Conservation (phyloP, 768 basidiomycete genomes). For the Boletus rubescentipes region DNA sequence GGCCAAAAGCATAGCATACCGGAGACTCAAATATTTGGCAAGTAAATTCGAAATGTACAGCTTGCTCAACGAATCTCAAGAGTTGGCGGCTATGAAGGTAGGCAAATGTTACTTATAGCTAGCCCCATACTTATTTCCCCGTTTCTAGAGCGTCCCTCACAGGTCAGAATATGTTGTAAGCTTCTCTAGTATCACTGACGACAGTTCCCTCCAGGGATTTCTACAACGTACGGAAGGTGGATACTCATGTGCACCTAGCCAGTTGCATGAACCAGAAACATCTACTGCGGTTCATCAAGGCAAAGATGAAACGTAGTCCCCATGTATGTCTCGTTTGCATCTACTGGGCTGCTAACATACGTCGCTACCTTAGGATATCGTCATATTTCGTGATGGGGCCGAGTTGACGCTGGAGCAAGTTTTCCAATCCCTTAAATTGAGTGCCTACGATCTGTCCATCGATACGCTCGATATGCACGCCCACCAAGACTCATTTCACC, state of each 20-base stretch:
- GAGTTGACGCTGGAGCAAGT: slow-evolving; percentile 89
- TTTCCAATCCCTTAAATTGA: slow-evolving; percentile 93
- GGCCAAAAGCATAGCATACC: slow-evolving; percentile 92
- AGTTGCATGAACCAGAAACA: slow-evolving; percentile 99
- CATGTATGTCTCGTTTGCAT: slow-evolving; percentile 46
- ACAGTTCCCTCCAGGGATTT: slow-evolving; percentile 69
- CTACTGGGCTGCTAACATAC: not conserved
- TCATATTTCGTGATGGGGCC: slow-evolving; percentile 91
- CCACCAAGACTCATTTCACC: slow-evolving; percentile 96
- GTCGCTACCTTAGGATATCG: slow-evolving; percentile 68
- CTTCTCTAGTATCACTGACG: slow-evolving; percentile 2
- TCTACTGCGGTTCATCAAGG: slow-evolving; percentile 95
- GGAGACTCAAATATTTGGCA: slow-evolving; percentile 84
- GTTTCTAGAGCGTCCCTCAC: slow-evolving; percentile 31
- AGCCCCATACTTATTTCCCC: slow-evolving; percentile 1
- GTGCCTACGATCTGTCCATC: slow-evolving; percentile 96
- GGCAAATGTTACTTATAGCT: slow-evolving; percentile 17
- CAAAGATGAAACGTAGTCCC: slow-evolving; percentile 91
- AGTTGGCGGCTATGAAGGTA: slow-evolving; percentile 96
- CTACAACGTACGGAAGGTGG: slow-evolving; percentile 97
- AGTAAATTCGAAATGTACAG: slow-evolving; percentile 95
- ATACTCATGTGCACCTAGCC: slow-evolving; percentile 98
- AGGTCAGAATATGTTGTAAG: slow-evolving; percentile 17
- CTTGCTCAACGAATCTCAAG: slow-evolving; percentile 90
- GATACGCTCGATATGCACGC: slow-evolving; percentile 99